A percentile compares a stretch with the other conserved stretches of the same genome.
Conservation (phyloP, 1,139 yeast species). For the Geotrichum australiense region DNA sequence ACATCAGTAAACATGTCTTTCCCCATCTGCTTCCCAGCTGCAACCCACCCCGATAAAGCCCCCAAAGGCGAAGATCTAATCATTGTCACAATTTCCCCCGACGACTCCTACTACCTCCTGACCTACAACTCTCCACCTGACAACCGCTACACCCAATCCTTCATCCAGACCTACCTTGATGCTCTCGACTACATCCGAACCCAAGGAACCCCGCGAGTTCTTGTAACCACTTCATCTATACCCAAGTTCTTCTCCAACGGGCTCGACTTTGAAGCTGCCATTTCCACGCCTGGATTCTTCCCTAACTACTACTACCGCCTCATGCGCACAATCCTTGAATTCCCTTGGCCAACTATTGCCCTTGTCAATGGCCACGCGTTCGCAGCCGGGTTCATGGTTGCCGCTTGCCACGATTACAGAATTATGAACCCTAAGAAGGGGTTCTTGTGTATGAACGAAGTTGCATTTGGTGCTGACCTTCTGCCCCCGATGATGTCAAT, state of each 20-base stretch:
- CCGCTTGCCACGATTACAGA: slow-evolving; percentile 36
- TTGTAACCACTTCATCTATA: slow-evolving; percentile 34
- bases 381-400: slow-evolving; percentile 38
- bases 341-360: slow-evolving; percentile 38
- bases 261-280: slow-evolving; percentile 34
- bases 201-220: slow-evolving; percentile 28
- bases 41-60: slow-evolving; percentile 16
- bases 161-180: slow-evolving; percentile 31
- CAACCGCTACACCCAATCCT: slow-evolving; percentile 32
- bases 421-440: slow-evolving; percentile 37
- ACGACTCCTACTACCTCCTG: slow-evolving; percentile 28
- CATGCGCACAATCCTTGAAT: slow-evolving; percentile 31
- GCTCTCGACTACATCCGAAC: slow-evolving; percentile 30
- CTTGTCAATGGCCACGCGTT: slow-evolving; percentile 37
- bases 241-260: slow-evolving; percentile 38
- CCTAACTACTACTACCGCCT: slow-evolving; percentile 30
- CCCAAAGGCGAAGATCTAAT: slow-evolving; percentile 11
- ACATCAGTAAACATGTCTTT: slow-evolving; percentile 16
- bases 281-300: slow-evolving; percentile 32
- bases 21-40: slow-evolving; percentile 24
- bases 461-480: slow-evolving; percentile 36
- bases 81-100: slow-evolving; percentile 22
- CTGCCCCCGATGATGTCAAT: slow-evolving; percentile 33
- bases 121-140: slow-evolving; percentile 33
- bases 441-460: slow-evolving; percentile 36